Percentiles rank a stretch among this genome's conserved stretches.
Evolutionary conservation across 164 flowering plant species (phyloP).

Genomic region (Nymphaea thermarum): DNA sequence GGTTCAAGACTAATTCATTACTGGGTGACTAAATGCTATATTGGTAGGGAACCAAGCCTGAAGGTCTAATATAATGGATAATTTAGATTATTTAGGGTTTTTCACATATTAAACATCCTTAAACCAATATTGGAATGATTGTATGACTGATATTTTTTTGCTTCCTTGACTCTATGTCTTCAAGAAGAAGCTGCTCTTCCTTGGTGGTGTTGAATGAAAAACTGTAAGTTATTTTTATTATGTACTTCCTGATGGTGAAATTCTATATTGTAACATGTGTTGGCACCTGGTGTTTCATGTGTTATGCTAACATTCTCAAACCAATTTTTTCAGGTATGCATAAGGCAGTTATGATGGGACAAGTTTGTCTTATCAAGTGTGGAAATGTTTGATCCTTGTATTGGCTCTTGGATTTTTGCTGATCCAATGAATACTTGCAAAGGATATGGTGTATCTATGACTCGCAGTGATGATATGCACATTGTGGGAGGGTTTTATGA

Average conservation of each 20-base stretch:
- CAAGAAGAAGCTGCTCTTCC: constrained; percentile 55
- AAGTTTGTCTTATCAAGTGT: constrained; percentile 37
- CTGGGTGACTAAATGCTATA: too few species aligned
- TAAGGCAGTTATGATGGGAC: constrained; percentile 77
- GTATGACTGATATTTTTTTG: too few species aligned
- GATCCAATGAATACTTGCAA: constrained; percentile 50
- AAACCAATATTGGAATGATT: too few species aligned
- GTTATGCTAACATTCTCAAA: too few species aligned
- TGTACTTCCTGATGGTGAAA: too few species aligned
- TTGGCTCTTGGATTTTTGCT: constrained; percentile 44
- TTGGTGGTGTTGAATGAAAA: constrained; percentile 60
- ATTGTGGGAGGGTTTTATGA: constrained; percentile 53
- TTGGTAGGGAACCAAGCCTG: too few species aligned
- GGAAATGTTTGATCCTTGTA: constrained; percentile 76
- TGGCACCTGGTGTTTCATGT: too few species aligned
- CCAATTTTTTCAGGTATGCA: constrained; percentile 41
- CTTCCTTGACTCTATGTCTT: constrained; percentile 39
- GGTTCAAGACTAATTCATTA: too few species aligned
- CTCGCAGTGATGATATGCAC: constrained; percentile 35
- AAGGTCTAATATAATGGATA: too few species aligned
- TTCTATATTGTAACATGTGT: too few species aligned
- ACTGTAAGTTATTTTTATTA: constrained; percentile 35
- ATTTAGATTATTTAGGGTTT: too few species aligned
- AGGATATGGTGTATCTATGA: constrained; percentile 57
- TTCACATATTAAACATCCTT: too few species aligned